Percentiles rank a stretch among this genome's conserved stretches.
These are phyloP conservation scores for Boletellus ananiceps DNA, from an alignment of 768 basidiomycete species.

Conservation along the genomic window DNA sequence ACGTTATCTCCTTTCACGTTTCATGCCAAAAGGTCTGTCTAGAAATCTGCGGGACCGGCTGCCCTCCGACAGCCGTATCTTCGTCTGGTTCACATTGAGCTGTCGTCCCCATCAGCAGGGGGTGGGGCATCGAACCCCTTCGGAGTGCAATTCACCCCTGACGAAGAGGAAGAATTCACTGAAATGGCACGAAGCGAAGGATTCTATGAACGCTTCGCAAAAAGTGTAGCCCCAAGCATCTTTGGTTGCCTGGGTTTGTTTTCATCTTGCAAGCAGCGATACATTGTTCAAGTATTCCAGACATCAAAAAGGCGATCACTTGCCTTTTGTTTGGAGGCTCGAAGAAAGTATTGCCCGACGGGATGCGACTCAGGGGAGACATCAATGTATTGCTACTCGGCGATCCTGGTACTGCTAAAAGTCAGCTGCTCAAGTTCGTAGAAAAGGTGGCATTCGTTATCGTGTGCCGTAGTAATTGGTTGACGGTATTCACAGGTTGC, in stretches of 20 bases:
- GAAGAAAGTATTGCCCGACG: constrained; percentile 94
- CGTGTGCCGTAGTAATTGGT: neutral
- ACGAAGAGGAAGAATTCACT: constrained; percentile 96
- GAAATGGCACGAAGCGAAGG: constrained; percentile 84
- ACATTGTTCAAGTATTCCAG: constrained; percentile 39
- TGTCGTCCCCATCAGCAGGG: constrained; percentile 74
- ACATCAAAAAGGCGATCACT: constrained; percentile 96
- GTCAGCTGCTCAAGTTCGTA: constrained; percentile 96
- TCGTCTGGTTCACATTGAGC: constrained; percentile 86
- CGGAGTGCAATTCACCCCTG: constrained; percentile 83
- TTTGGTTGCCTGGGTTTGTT: constrained; percentile 82
- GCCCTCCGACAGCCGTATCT: constrained; percentile 94
- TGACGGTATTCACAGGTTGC: constrained; percentile 58
- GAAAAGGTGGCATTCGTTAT: constrained; percentile 61
- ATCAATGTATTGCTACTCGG: constrained; percentile 96
- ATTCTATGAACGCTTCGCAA: constrained; percentile 91
- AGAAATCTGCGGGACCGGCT: constrained; percentile 81
- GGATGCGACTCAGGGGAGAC: constrained; percentile 94
- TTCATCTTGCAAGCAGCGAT: neutral
- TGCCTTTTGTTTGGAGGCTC: constrained; percentile 97
- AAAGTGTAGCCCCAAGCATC: constrained; percentile 95
- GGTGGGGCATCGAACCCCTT: constrained; percentile 77
- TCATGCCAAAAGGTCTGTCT: neutral
- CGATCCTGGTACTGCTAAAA: constrained; percentile 98
- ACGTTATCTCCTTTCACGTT: neutral